phyloP scores from a whole-genome alignment of 495 filamentous ascomycete genomes.

The Amphirosellinia nigrospora region DNA sequence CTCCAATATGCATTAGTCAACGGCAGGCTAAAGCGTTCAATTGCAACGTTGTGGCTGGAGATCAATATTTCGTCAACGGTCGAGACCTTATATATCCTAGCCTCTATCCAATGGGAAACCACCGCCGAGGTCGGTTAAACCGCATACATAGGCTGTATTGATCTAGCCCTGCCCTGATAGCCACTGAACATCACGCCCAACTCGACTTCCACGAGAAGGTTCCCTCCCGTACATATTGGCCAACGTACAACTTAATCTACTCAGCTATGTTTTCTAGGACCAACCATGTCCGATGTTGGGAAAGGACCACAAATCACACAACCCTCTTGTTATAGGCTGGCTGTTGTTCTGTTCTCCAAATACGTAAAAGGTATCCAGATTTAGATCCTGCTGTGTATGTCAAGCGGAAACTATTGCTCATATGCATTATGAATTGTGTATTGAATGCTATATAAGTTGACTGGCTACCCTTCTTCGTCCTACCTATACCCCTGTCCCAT shows the following conservation, averaged over 20 bases:
- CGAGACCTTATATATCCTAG: constrained; percentile 13
- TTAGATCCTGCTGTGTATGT: constrained; percentile 5
- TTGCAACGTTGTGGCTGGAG: constrained; percentile 26
- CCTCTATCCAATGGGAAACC: constrained; percentile 14
- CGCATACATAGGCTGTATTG: constrained; percentile 24
- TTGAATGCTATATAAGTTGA: constrained; percentile 24
- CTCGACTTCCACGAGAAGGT: constrained; percentile 3
- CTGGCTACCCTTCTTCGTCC: constrained; percentile 23
- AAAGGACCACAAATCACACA: constrained; percentile 5
- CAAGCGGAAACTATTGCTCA: constrained; percentile 27
- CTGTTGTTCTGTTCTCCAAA: constrained; percentile 16
- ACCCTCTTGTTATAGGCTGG: constrained; percentile 10
- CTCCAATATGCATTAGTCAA: constrained; percentile 23
- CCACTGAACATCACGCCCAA: constrained; percentile 13
- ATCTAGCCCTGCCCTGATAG: constrained; percentile 16
- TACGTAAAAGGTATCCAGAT: constrained; percentile 6
- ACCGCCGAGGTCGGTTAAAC: constrained; percentile 16
- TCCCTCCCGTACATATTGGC: constrained; percentile 17
- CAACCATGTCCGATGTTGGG: constrained; percentile 3
- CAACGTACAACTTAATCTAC: constrained; percentile 5
- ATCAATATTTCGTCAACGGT: constrained; percentile 1
- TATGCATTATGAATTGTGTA: constrained; percentile 30
- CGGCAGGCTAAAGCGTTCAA: constrained; percentile 10
- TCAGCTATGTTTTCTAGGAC: constrained; percentile 16
- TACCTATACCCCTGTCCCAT: constrained; percentile 27